Base-by-base conservation (phyloP, 331 rosid species). In the Phaseolus coccineus region DNA sequence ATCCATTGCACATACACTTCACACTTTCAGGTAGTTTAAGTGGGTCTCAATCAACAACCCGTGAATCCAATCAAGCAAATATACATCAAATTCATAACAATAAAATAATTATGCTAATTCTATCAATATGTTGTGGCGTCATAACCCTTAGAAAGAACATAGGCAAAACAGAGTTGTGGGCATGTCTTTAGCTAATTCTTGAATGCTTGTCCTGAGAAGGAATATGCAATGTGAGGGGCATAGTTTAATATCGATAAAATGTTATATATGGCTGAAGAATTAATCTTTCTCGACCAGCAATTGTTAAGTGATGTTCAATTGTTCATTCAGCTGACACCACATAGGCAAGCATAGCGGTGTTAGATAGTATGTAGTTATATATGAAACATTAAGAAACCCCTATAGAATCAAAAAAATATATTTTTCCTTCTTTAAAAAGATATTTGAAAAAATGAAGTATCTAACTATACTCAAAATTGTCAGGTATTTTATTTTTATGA, bases 161-260 rank as follows among this genome's bases (percentile, higher is more conserved):
- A 85, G 96, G 96, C 30, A 90, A 87, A 78, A 90, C 53, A 13
- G 15, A 48, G 14, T 90, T 12, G 88, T 90, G 57, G 92, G 47
- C 11, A 53, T 89, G 30, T 90, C 96, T 16, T 87, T 92, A 2
- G 62, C 82, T 2, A 85, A 85, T 75, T 55, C 92, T 2, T 90
- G 93, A 91, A 47, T 92, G 80, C 92, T 93, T 2, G 69, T 42
- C 22, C 91, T 91, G 8, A 86, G 91, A 84, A 86, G 85, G 82
- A 74, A 84, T 40, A 8, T 40, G 46, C 39, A 83, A 62, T 73
- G 95, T 84, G 78, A 61, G 82, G 44, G 52, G 11, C 3, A 47
- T 13, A 13, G 19, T 13, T 13, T 48, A 48, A 48, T 48, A 48
- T 9, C 2, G 1, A 48, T 2, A 48, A 14, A 48, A 48, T 13